A percentile compares a stretch with the other conserved stretches of the same genome.
phyloP scores from a whole-genome alignment of 2,329 filamentous ascomycete genomes.

The Pyrenophora seminiperda region DNA sequence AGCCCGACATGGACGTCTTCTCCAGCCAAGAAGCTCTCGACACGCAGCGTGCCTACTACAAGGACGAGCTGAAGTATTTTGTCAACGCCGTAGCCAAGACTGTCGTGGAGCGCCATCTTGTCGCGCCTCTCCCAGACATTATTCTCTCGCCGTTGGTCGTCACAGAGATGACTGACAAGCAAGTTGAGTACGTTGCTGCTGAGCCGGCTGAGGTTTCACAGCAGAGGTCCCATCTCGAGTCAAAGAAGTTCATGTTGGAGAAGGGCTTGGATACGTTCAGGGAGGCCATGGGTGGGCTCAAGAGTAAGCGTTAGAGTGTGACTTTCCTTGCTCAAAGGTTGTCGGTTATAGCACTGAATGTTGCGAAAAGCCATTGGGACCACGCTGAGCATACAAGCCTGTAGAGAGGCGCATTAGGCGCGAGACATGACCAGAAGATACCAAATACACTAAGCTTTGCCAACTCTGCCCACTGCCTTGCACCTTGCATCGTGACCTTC shows the following conservation, averaged over 20 bases:
- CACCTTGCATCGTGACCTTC: too few relatives aligned
- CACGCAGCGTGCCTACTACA: conserved; percentile 46
- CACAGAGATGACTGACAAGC: conserved; percentile 38
- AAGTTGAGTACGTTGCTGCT: conserved; percentile 42
- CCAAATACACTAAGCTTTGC: too few relatives aligned
- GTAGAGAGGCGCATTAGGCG: too few relatives aligned
- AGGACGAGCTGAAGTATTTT: conserved; percentile 48
- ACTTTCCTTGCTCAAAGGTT: too few relatives aligned
- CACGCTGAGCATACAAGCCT: too few relatives aligned
- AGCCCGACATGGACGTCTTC: conserved; percentile 44
- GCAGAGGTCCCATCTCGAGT: conserved; percentile 37
- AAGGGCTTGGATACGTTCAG: conserved; percentile 43
- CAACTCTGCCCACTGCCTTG: too few relatives aligned
- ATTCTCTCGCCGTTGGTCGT: conserved; percentile 43
- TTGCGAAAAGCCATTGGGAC: too few relatives aligned
- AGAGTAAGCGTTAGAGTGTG: background rate
- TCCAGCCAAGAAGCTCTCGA: conserved; percentile 46
- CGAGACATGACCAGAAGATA: too few relatives aligned
- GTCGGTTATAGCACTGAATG: too few relatives aligned
- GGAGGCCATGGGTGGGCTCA: conserved; percentile 31
- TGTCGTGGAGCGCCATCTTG: conserved; percentile 49
- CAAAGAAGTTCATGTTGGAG: conserved; percentile 42
- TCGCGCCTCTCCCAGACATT: conserved; percentile 33
- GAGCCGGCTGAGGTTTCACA: conserved; percentile 39
- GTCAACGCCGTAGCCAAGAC: conserved; percentile 41